Base-by-base conservation (phyloP, 1,284 basidiomycete species). In the Rhodotorula sp. region DNA sequence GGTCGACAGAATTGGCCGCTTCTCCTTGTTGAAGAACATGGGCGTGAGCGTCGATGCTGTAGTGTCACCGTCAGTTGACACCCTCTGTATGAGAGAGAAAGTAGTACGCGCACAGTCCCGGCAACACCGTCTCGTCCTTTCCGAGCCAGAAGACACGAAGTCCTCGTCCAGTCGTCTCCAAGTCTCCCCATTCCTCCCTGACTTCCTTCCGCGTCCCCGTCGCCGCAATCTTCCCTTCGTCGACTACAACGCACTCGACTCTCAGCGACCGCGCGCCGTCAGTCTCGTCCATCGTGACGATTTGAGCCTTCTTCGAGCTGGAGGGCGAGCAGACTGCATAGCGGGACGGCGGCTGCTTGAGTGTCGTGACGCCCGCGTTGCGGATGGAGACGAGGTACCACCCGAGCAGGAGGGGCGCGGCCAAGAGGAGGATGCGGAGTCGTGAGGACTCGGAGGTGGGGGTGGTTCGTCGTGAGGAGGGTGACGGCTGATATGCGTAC, bases 1-100 rank as follows among this genome's bases (percentile, higher is more conserved):
- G 82, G 47, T 70, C 54, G 40, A 70, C 74, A 85, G 85, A 10
- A 90, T 84, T 68, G 87, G 85, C 78, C 82, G 84, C 77, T 86
- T 85, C 86, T 9, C 90, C 90, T 75, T 90, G 88, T 37, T 85
- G 82, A 31, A 90, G 77, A 22, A 91, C 81, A 76, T 92, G 90
- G 0, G 88, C 90, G 80, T 94, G 92, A 0, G 90, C 86, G 80
- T 94, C 92, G 28, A 66, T 70, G 26, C 58, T 59, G 47, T 30
- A 44, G 18, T 2, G 20, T 4, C 13, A 53, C 10, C 34, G 34
- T 34, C 34, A 34, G 34, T n/a, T n/a, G n/a, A n/a, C n/a, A n/a
- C n/a, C n/a, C n/a, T n/a, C n/a, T n/a, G n/a, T n/a, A n/a, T n/a
- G n/a, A 40, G 37, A 40, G 37, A 13, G 8, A 13, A 13, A 40